Percentiles rank a stretch among this genome's conserved stretches.
phyloP scores from a whole-genome alignment of 208 protist genomes.

The Kentomonas sorsogonicus region DNA sequence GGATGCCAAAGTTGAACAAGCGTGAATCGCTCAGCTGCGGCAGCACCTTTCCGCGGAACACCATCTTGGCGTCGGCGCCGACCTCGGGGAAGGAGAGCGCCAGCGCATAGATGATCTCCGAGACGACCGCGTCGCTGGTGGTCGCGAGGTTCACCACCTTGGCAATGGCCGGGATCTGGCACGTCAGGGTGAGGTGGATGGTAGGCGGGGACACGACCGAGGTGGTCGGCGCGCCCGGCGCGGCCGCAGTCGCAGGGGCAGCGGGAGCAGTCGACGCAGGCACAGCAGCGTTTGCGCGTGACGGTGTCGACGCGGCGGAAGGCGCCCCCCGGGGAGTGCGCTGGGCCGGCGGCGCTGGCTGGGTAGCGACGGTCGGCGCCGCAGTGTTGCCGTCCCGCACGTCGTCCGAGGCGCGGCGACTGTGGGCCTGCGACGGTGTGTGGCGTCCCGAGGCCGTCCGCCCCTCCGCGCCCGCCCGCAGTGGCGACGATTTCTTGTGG shows the following conservation, averaged over 20 bases:
- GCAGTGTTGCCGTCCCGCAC: neutral
- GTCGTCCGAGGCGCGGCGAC: neutral
- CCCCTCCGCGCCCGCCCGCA: neutral
- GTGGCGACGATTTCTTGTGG: neutral
- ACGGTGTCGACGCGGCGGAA: constrained; percentile 7
- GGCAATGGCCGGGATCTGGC: constrained; percentile 37
- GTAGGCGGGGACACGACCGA: neutral
- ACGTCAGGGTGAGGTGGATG: constrained; percentile 31
- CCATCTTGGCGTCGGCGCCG: constrained; percentile 25
- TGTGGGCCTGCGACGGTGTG: neutral
- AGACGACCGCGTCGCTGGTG: constrained; percentile 40
- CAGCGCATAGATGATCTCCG: constrained; percentile 35
- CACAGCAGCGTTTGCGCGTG: neutral
- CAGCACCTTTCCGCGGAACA: constrained; percentile 63
- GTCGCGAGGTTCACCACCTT: constrained; percentile 29
- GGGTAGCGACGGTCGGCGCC: neutral
- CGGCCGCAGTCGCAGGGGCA: neutral
- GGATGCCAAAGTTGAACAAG: constrained; percentile 54
- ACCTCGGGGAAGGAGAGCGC: constrained; percentile 23
- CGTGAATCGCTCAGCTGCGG: constrained; percentile 21
- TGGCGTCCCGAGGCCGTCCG: neutral
- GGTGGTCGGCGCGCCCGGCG: neutral
- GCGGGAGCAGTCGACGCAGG: constrained; percentile 1
- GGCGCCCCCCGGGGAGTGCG: neutral
- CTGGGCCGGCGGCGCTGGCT: constrained; percentile 1